Evolutionary conservation across 2,329 filamentous ascomycete species (phyloP).

Genomic region (Calonectria multiphialidica): DNA sequence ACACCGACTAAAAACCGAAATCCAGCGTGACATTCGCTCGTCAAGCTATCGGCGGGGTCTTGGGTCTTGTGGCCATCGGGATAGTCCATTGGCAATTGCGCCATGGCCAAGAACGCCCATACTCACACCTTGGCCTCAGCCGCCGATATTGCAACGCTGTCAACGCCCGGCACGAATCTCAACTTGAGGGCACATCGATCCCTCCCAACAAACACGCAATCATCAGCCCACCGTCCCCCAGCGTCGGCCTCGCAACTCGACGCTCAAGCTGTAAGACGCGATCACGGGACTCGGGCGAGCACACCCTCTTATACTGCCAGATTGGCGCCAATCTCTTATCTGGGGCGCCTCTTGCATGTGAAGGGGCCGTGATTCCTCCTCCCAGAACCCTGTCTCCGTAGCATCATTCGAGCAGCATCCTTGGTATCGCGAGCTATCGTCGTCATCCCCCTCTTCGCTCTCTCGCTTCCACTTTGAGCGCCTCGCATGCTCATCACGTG

Average conservation of each 20-base stretch:
- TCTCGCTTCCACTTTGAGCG: neutral
- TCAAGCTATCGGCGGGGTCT: no score
- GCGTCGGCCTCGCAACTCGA: neutral
- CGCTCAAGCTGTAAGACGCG: neutral
- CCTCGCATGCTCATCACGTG: constrained; percentile 39
- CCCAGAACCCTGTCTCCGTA: neutral
- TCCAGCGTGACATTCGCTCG: no score
- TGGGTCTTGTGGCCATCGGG: no score
- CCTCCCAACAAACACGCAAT: constrained; percentile 2
- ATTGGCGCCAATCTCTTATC: neutral
- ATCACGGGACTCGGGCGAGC: constrained; percentile 5
- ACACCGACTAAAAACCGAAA: no score
- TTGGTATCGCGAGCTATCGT: constrained; percentile 5
- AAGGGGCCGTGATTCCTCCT: neutral
- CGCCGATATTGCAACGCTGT: neutral
- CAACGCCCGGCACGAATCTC: neutral
- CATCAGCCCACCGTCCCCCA: constrained; percentile 19
- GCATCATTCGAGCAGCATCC: neutral
- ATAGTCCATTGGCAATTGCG: no score
- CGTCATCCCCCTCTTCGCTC: neutral
- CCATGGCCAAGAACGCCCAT: neutral
- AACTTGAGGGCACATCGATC: neutral
- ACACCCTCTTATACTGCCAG: constrained; percentile 6
- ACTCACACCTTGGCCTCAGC: neutral
- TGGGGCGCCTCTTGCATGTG: neutral